phyloP scores from a whole-genome alignment of 352 stramenopile species.

The Pythium brachiatum region DNA sequence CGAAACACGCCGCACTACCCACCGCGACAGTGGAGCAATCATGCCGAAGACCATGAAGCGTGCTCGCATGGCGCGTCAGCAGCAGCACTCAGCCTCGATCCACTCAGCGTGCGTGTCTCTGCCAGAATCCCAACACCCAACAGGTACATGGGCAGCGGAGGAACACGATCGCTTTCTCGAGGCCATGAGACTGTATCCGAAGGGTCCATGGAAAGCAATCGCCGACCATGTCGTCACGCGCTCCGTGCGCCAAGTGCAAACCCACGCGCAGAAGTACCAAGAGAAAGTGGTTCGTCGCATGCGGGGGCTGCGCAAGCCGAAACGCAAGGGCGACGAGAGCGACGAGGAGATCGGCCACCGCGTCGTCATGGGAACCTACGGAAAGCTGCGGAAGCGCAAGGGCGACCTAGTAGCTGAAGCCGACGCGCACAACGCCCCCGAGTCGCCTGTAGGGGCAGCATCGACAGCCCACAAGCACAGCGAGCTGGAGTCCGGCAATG shows the following conservation, averaged over 20 bases:
- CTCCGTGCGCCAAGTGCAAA: constrained; percentile 69
- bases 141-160: constrained; percentile 60
- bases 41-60: constrained; percentile 21
- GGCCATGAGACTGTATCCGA: constrained; percentile 64
- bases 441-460: constrained; percentile 3
- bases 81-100: constrained; percentile 6
- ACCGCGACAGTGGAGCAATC: background rate
- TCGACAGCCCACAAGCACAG: constrained; percentile 2
- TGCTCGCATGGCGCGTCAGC: constrained; percentile 6
- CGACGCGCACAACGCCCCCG: background rate
- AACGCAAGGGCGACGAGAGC: constrained; percentile 68
- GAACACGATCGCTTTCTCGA: constrained; percentile 74
- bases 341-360: constrained; percentile 38
- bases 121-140: constrained; percentile 18
- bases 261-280: constrained; percentile 79
- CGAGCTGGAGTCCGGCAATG: constrained; percentile 6
- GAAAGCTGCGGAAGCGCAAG: constrained; percentile 27
- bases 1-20: constrained; percentile 1
- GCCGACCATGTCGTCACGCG: constrained; percentile 69
- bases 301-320: constrained; percentile 64
- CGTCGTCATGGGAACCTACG: constrained; percentile 22
- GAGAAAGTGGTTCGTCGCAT: constrained; percentile 67
- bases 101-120: constrained; percentile 1
- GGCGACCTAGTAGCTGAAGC: background rate
- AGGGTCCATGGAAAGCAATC: constrained; percentile 72